phyloP scores from a whole-genome alignment of 1,284 basidiomycete genomes.

The Vanrija sp. region DNA sequence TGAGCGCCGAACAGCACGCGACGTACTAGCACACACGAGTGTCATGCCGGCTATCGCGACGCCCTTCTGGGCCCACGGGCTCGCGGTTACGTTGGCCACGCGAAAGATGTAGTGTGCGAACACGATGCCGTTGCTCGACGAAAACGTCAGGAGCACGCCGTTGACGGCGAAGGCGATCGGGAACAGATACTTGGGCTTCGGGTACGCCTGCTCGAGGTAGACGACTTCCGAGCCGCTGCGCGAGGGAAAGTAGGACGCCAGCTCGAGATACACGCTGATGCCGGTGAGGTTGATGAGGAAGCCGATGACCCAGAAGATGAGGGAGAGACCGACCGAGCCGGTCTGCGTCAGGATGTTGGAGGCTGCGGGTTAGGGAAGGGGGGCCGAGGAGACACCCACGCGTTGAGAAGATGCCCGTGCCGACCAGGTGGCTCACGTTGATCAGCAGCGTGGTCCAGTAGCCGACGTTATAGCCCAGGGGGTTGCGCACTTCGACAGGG shows the following conservation, averaged over 20 bases:
- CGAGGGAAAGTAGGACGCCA: constrained; percentile 27
- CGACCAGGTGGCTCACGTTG: constrained; percentile 25
- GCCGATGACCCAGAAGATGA: constrained; percentile 30
- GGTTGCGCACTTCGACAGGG: constrained; percentile 15
- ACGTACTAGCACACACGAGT: neutral
- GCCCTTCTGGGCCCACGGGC: constrained; percentile 19
- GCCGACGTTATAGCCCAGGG: constrained; percentile 18
- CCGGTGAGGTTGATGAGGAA: constrained; percentile 21
- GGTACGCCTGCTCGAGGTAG: constrained; percentile 35
- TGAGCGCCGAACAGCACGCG: too few relatives aligned
- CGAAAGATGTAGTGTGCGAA: constrained; percentile 25
- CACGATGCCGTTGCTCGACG: constrained; percentile 21
- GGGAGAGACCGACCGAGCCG: constrained; percentile 24
- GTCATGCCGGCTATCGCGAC: constrained; percentile 1
- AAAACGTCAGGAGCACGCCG: constrained; percentile 25
- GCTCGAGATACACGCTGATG: constrained; percentile 28
- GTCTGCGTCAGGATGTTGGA: constrained; percentile 13
- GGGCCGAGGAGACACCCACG: constrained; percentile 12
- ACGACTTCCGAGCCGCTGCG: constrained; percentile 27
- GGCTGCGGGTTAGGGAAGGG: constrained; percentile 3
- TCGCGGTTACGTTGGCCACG: constrained; percentile 13
- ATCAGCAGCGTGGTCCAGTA: constrained; percentile 19
- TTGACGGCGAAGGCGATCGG: constrained; percentile 26
- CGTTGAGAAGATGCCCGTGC: constrained; percentile 28
- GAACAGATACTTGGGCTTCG: constrained; percentile 25